These are phyloP conservation scores for Camellia granthamiana DNA, from an alignment of 148 eudicot genomes.

Conservation along the genomic window DNA sequence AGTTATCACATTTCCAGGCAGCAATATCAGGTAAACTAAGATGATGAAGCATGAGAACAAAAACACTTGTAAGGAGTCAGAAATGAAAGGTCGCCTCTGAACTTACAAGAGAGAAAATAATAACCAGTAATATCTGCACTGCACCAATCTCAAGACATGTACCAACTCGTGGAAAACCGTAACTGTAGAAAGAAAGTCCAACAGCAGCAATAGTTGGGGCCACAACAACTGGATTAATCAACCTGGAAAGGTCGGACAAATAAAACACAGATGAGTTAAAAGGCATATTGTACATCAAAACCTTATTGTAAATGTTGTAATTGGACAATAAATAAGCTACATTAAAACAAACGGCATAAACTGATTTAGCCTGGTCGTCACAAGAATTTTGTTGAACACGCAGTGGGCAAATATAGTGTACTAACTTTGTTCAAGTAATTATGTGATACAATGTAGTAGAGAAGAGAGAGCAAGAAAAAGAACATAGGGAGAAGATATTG, in stretches of 20 bases:
- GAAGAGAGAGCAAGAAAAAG: no score
- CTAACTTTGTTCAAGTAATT: no score
- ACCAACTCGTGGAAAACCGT: slow-evolving; percentile 93
- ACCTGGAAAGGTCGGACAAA: slow-evolving; percentile 33
- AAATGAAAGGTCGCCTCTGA: slow-evolving; percentile 12
- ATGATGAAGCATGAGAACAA: background rate
- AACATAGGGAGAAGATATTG: no score
- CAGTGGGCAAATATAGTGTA: no score
- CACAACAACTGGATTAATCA: slow-evolving; percentile 97
- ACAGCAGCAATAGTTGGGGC: slow-evolving; percentile 98
- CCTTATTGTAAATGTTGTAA: background rate
- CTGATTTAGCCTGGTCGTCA: no score
- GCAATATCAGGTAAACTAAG: slow-evolving; percentile 4
- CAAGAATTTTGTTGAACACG: no score
- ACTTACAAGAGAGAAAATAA: slow-evolving; percentile 93
- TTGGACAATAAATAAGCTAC: background rate
- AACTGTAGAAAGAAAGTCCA: slow-evolving; percentile 94
- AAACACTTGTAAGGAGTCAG: background rate
- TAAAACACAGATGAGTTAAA: slow-evolving; percentile 4
- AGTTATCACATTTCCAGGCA: slow-evolving; percentile 8
- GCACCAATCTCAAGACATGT: slow-evolving; percentile 93
- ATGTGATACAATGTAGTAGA: no score
- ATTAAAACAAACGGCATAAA: background rate
- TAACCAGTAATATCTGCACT: slow-evolving; percentile 77
- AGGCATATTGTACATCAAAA: background rate